Evolutionary conservation across 2,329 filamentous ascomycete genomes (phyloP).

Genomic region (Cladosporium austrohemisphaericum): DNA sequence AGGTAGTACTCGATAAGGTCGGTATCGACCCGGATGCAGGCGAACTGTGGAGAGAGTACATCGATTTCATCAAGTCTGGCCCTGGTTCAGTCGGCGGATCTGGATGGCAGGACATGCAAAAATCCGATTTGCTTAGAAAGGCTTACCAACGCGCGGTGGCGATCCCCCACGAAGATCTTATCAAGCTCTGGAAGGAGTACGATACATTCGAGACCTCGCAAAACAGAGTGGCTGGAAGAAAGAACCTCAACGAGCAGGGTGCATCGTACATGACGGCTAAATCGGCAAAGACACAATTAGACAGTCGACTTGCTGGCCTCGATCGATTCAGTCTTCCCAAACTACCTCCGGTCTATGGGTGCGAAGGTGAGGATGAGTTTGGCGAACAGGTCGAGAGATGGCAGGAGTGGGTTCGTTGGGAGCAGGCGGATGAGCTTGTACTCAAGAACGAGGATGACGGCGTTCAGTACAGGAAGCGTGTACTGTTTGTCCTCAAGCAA

Average conservation of each 20-base stretch:
- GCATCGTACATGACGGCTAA: slow-evolving; percentile 95
- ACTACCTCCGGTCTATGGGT: slow-evolving; percentile 78
- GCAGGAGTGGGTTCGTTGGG: slow-evolving; percentile 93
- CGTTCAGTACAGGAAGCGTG: slow-evolving; percentile 68
- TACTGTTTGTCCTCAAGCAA: slow-evolving; percentile 90
- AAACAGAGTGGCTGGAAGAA: slow-evolving; percentile 90
- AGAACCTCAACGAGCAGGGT: slow-evolving; percentile 89
- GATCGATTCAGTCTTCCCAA: slow-evolving; percentile 73
- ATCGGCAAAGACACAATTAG: slow-evolving; percentile 82
- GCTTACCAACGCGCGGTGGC: slow-evolving; percentile 87
- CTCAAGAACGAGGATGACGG: slow-evolving; percentile 75
- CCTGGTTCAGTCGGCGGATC: slow-evolving; percentile 77
- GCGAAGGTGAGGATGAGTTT: slow-evolving; percentile 82
- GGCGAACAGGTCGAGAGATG: slow-evolving; percentile 79
- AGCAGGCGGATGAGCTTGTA: slow-evolving; percentile 87
- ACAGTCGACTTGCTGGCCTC: slow-evolving; percentile 77
- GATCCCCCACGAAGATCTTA: slow-evolving; percentile 78
- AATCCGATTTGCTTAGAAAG: slow-evolving; percentile 90
- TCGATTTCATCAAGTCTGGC: slow-evolving; percentile 84
- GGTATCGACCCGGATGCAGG: slow-evolving; percentile 90
- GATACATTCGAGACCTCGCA: slow-evolving; percentile 91
- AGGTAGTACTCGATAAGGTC: slow-evolving; percentile 84
- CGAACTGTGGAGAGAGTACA: slow-evolving; percentile 88
- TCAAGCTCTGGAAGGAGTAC: slow-evolving; percentile 93
- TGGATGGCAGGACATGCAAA: slow-evolving; percentile 95